These are phyloP conservation scores for Coprinellus micaceus DNA, from an alignment of 768 basidiomycete species.

Conservation along the genomic window DNA sequence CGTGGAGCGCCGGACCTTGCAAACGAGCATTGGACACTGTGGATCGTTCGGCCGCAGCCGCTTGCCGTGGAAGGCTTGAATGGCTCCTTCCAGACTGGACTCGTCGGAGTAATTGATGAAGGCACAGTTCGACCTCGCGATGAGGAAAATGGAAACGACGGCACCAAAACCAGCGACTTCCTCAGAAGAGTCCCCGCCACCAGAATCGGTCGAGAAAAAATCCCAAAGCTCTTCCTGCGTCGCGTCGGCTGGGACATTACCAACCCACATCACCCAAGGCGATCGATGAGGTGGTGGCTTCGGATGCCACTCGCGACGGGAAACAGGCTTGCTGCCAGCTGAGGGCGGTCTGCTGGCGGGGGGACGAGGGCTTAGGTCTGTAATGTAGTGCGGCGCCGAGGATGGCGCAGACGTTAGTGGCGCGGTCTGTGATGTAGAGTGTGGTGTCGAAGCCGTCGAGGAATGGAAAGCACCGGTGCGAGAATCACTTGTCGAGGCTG, in stretches of 20 bases:
- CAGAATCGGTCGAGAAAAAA: constrained; percentile 54
- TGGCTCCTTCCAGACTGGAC: constrained; percentile 59
- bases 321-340: constrained; percentile 21
- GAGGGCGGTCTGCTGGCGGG: constrained; percentile 12
- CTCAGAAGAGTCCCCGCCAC: constrained; percentile 17
- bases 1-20: constrained; percentile 72
- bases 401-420: too few species aligned
- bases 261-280: constrained; percentile 96
- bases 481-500: constrained; percentile 17
- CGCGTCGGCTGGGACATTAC: constrained; percentile 84
- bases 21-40: constrained; percentile 75
- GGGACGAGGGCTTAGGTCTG: constrained; percentile 3
- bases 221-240: constrained; percentile 81
- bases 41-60: constrained; percentile 67
- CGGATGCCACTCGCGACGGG: constrained; percentile 62
- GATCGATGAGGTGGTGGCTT: constrained; percentile 71
- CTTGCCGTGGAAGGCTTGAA: constrained; percentile 67
- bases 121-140: constrained; percentile 91
- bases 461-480: constrained; percentile 10
- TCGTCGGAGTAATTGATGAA: constrained; percentile 85
- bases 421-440: constrained; percentile 2
- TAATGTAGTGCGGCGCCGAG: constrained; percentile 10
- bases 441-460: constrained; percentile 2
- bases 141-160: constrained; percentile 84
- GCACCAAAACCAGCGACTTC: constrained; percentile 37